phyloP scores from a whole-genome alignment of 108 stramenopile genomes.

The Conticribra guillardii region DNA sequence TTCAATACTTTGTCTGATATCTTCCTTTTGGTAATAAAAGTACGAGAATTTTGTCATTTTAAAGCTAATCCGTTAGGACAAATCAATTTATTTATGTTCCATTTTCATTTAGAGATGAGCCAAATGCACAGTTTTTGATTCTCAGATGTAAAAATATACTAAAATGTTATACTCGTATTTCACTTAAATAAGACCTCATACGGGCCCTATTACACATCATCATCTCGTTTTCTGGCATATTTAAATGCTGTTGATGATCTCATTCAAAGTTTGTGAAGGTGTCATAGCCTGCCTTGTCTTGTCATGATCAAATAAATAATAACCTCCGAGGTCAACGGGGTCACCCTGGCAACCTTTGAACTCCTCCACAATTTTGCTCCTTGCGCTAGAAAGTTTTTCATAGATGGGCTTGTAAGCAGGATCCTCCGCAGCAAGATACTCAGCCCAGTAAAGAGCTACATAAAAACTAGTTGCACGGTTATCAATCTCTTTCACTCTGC shows the following conservation, averaged over 20 bases:
- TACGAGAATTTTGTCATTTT: too few species aligned
- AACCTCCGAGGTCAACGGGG: conserved; percentile 90
- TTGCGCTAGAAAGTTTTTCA: conserved; percentile 66
- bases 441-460: conserved; percentile 93
- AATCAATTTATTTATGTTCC: too few species aligned
- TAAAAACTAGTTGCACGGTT: conserved; percentile 94
- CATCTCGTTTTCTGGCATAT: too few species aligned
- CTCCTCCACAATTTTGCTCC: conserved; percentile 87
- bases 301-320: conserved; percentile 82
- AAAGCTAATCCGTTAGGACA: too few species aligned
- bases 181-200: too few species aligned
- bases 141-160: too few species aligned
- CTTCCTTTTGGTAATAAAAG: too few species aligned
- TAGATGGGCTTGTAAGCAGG: conserved; percentile 76
- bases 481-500: conserved; percentile 91
- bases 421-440: conserved; percentile 86
- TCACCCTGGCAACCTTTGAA: conserved; percentile 82
- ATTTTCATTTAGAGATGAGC: too few species aligned
- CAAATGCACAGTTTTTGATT: too few species aligned
- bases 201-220: too few species aligned
- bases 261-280: conserved; percentile 83
- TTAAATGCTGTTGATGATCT: conserved; percentile 53
- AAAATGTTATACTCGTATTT: too few species aligned
- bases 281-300: conserved; percentile 84
- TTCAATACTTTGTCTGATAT: too few species aligned